Base-by-base conservation (phyloP, 2,329 filamentous ascomycete genomes). In the Cladophialophora bantiana region DNA sequence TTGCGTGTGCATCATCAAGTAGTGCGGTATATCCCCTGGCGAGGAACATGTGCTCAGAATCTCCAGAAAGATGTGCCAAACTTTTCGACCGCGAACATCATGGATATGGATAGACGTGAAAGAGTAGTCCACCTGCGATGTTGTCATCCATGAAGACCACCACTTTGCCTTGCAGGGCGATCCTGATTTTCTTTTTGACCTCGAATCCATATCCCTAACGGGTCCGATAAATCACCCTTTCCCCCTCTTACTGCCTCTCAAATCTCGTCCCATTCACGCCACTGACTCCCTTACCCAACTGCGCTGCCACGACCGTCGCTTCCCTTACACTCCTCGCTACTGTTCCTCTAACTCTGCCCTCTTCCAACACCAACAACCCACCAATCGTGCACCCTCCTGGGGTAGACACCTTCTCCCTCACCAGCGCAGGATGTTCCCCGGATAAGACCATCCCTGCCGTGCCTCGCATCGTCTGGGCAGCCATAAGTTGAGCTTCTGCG, bases 341-440 rank as follows among this genome's bases (percentile, higher is more conserved):
- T n/a, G 89, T 84, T 31, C 89, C 89, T 40, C 87, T 83, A 52
- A 92, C 92, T n/a, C 86, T 88, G 7, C 90, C 87, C 74, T 98
- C 94, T 77, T 98, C 95, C 40, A 89, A 76, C 26, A 86, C 85
- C 75, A 88, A 77, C 68, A 89, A 73, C 0, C 87, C 87, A 1
- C 84, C 86, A 72, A 88, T 87, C 9, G 87, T 89, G 74, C 86
- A 89, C 0, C 87, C 87, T 40, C 86, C 87, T 0, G 87, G 86
- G 4, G 86, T 88, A 10, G 82, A 83, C 0, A 88, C 85, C 76
- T 88, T 87, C 67, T 89, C 87, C 70, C 83, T 80, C 50, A 89
- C 75, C 42, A 87, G 75, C 7, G 86, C 85, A 1, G 87, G 87
- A 75, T 88, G 86, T 74, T 88, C 84, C 13, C 86, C 86, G 61